A percentile compares a stretch with the other conserved stretches of the same genome.
These are phyloP conservation scores for Coemansia nantahalensis DNA, from an alignment of 192 early-diverging fungal species.

Conservation along the genomic window DNA sequence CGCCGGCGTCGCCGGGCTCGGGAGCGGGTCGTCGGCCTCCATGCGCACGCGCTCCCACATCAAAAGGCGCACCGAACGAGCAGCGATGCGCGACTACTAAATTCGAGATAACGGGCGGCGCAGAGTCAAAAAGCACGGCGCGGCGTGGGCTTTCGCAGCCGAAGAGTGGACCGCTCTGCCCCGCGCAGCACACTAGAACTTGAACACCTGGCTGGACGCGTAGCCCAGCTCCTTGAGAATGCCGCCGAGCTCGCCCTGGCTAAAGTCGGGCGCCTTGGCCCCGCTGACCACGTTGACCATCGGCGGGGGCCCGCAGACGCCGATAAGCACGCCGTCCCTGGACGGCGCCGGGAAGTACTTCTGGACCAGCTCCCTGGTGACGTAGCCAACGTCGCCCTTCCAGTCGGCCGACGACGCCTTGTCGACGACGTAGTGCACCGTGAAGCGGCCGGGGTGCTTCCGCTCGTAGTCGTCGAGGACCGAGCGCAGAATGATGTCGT, in stretches of 20 bases:
- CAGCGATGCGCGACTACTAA: no score
- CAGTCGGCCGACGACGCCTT: slow-evolving; percentile 61
- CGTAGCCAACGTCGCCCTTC: slow-evolving; percentile 71
- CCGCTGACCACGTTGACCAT: slow-evolving; percentile 76
- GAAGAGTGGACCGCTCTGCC: no score
- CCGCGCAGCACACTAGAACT: slow-evolving; percentile 55
- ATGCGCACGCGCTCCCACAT: not conserved
- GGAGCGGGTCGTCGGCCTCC: not conserved
- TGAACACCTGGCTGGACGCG: slow-evolving; percentile 71
- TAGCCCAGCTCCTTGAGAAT: slow-evolving; percentile 80
- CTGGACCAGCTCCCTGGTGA: slow-evolving; percentile 69
- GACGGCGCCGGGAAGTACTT: slow-evolving; percentile 62
- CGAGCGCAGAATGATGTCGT: slow-evolving; percentile 72
- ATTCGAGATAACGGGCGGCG: no score
- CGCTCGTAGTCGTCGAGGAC: slow-evolving; percentile 61
- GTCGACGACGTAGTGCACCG: slow-evolving; percentile 65
- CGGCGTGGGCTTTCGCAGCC: no score
- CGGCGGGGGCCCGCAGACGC: slow-evolving; percentile 67
- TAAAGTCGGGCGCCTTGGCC: slow-evolving; percentile 73
- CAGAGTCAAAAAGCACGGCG: no score
- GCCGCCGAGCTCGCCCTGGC: slow-evolving; percentile 81
- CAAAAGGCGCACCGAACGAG: not conserved
- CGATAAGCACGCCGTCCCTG: slow-evolving; percentile 56
- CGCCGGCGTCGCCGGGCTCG: not conserved
- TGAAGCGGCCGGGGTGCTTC: slow-evolving; percentile 62